phyloP scores from a whole-genome alignment of 331 rosid species.

The Rosa hybrid region DNA sequence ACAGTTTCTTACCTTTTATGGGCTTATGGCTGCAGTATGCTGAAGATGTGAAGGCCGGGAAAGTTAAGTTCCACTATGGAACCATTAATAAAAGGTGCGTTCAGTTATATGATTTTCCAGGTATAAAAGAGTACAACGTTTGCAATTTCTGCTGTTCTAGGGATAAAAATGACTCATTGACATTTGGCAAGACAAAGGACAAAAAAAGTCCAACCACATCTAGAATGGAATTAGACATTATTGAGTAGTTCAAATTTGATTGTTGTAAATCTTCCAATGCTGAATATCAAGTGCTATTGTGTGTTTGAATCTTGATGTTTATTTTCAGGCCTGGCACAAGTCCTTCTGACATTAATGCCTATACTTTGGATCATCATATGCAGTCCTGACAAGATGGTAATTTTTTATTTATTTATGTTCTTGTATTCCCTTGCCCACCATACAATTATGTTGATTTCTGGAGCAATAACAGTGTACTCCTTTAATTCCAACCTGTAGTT shows the following conservation, averaged over 20 bases:
- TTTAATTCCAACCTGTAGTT: not conserved
- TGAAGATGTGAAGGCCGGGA: conserved; percentile 80
- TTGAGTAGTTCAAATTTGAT: conserved; percentile 3
- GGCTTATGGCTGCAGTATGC: conserved; percentile 59
- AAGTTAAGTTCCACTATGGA: conserved; percentile 78
- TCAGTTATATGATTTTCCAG: not conserved
- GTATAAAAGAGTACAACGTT: not conserved
- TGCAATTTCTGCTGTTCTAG: not conserved
- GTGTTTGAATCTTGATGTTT: conserved; percentile 16
- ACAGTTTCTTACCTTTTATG: conserved; percentile 28
- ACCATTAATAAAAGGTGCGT: conserved; percentile 78
- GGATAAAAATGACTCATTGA: not conserved
- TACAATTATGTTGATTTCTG: not conserved
- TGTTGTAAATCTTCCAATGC: not conserved
- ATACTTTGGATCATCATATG: conserved; percentile 76
- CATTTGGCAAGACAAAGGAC: not conserved
- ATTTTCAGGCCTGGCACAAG: conserved; percentile 89
- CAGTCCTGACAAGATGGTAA: conserved; percentile 60
- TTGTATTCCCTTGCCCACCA: not conserved
- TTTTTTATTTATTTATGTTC: not conserved
- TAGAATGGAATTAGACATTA: not conserved
- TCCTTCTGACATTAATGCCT: conserved; percentile 91
- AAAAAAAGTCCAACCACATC: not conserved
- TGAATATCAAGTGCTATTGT: not conserved
- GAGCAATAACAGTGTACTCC: not conserved